Evolutionary conservation across 140 eudicot genomes (phyloP).

Genomic region (Flaveria floridana): DNA sequence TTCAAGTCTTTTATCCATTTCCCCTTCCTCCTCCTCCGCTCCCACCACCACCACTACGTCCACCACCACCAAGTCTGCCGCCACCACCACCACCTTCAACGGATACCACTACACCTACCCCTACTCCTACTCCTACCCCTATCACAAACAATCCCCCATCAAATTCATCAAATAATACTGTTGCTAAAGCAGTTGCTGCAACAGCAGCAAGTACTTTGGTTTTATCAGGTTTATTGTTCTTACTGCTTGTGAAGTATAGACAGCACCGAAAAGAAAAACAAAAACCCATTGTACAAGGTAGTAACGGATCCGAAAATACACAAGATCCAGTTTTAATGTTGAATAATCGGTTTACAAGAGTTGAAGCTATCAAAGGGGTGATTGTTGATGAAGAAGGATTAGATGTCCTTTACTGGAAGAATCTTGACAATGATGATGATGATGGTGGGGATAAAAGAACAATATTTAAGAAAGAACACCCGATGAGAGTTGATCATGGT

Average conservation of each 20-base stretch:
- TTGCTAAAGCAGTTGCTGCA: constrained; percentile 63
- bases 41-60: constrained; percentile 18
- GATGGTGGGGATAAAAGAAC: constrained; percentile 7
- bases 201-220: constrained; percentile 71
- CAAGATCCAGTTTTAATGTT: constrained; percentile 33
- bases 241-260: constrained; percentile 39
- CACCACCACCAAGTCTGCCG: constrained; percentile 16
- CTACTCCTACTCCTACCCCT: neutral
- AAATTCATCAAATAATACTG: constrained; percentile 44
- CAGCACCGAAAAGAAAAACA: constrained; percentile 32
- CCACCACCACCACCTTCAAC: constrained; percentile 27
- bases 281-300: constrained; percentile 8
- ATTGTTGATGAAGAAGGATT: constrained; percentile 91
- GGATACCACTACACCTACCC: neutral
- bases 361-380: constrained; percentile 73
- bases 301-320: constrained; percentile 5
- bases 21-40: constrained; percentile 40
- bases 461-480: constrained; percentile 24
- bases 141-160: constrained; percentile 19
- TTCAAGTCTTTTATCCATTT: constrained; percentile 60
- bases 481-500: constrained; percentile 20
- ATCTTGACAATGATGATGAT: constrained; percentile 42
- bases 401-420: constrained; percentile 91
- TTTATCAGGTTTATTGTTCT: constrained; percentile 60
- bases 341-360: constrained; percentile 44